Base-by-base conservation (phyloP, 306 rosid species). In the Parietaria judaica region DNA sequence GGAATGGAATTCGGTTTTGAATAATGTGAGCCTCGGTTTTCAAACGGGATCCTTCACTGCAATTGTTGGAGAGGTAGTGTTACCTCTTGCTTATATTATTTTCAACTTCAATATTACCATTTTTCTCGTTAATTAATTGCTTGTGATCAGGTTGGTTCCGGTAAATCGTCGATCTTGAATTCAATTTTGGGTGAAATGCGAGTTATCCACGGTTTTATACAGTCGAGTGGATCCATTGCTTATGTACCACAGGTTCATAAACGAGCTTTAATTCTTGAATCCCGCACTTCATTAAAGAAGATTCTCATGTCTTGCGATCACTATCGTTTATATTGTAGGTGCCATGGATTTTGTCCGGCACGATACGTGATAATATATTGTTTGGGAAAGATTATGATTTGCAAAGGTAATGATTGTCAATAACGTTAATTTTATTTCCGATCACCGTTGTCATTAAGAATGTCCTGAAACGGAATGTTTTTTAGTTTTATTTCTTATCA, bases 321-420 rank as follows among this genome's bases (percentile, higher is more conserved):
- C 66, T 67, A 8, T 66, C 38, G 63, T 58, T 54, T 44, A 6
- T 66, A 73, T 55, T 74, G 70, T 72, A 91, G 98, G 86, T 91
- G 64, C 92, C 98, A 48, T 91, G 98, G 98, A 82, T 91, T 76
- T 71, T 85, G 64, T 88, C 95, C 61, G 98, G 98, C 78, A 91
- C 96, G 16, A 69, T 91, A 14, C 89, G 92, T 56, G 96, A 91
- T 74, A 91, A 91, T 72, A 83, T 91, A 76, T 71, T 91, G 68
- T 88, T 91, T 38, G 96, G 92, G 66, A 85, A 83, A 80, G 64
- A 59, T 73, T 88, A 80, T 66, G 83, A 88, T 70, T 70, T 80
- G 12, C 69, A 72, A 80, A 91, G 96, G 98, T 91, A 15, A 56
- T 55, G 52, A 73, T 49, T 49, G 53, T 10, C 6, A 49, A 49